phyloP scores from a whole-genome alignment of 768 basidiomycete genomes.

The Thelephora aurantiotincta region DNA sequence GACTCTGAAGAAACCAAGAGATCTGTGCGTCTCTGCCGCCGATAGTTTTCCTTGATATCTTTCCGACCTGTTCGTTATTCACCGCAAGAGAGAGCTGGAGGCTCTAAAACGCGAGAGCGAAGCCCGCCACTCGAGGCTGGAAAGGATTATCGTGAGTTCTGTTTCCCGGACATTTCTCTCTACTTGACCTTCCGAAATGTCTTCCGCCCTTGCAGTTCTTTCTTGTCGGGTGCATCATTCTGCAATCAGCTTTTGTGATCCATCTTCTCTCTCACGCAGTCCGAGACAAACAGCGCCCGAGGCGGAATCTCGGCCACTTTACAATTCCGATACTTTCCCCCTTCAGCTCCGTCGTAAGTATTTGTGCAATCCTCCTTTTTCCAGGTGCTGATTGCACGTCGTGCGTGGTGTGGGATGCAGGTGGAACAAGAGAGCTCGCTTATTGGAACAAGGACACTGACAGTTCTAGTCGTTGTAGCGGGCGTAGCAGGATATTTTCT shows the following conservation, averaged over 20 bases:
- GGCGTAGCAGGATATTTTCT: background rate
- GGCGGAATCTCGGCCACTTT: slow-evolving; percentile 38
- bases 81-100: slow-evolving; percentile 29
- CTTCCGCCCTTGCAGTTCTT: slow-evolving; percentile 18
- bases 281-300: background rate
- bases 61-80: background rate
- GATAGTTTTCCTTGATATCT: background rate
- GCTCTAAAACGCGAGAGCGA: slow-evolving; percentile 27
- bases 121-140: slow-evolving; percentile 33
- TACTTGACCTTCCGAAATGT: slow-evolving; percentile 1
- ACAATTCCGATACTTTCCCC: slow-evolving; percentile 71
- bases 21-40: slow-evolving; percentile 21
- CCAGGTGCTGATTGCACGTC: background rate
- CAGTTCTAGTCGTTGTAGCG: slow-evolving; percentile 22
- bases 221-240: slow-evolving; percentile 20
- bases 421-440: slow-evolving; percentile 65
- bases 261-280: background rate
- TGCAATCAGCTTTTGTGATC: slow-evolving; percentile 3
- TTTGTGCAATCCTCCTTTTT: background rate
- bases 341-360: slow-evolving; percentile 59
- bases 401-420: slow-evolving; percentile 22
- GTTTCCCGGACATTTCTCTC: slow-evolving; percentile 3
- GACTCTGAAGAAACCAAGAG: slow-evolving; percentile 30
- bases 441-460: slow-evolving; percentile 34
- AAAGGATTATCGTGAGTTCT: slow-evolving; percentile 34